These are phyloP conservation scores for Endocalyx cinctus DNA, from an alignment of 2,329 filamentous ascomycete species.

Conservation along the genomic window DNA sequence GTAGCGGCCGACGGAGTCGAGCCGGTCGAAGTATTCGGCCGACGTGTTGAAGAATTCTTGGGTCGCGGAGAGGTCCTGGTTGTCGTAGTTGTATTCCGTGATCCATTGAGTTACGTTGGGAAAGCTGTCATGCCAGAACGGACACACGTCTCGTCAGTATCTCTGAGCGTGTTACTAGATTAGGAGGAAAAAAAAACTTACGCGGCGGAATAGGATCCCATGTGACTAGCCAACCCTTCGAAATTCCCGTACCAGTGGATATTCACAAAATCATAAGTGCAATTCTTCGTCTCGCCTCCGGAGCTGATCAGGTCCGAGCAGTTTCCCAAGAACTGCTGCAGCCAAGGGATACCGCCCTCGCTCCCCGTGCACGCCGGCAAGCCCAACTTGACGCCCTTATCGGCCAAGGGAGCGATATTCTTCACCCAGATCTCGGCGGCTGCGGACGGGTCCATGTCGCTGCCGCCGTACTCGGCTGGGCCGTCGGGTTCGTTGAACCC, in stretches of 20 bases:
- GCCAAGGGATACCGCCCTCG: conserved; percentile 58
- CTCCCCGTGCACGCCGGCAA: conserved; percentile 66
- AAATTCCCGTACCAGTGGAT: conserved; percentile 69
- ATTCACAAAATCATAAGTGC: conserved; percentile 59
- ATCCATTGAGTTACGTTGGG: conserved; percentile 66
- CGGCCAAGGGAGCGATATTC: conserved; percentile 65
- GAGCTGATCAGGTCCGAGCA: conserved; percentile 57
- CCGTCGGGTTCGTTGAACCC: conserved; percentile 78
- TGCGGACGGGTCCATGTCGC: conserved; percentile 50
- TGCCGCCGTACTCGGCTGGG: conserved; percentile 51
- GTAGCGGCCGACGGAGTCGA: conserved; percentile 61
- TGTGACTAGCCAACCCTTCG: conserved; percentile 60
- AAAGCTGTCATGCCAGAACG: conserved; percentile 39
- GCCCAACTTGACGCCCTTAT: conserved; percentile 62
- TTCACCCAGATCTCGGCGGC: conserved; percentile 67
- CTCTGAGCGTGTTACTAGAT: not conserved
- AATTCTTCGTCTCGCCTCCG: conserved; percentile 39
- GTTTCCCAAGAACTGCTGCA: conserved; percentile 59
- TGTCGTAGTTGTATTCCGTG: conserved; percentile 67
- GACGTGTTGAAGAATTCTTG: conserved; percentile 66
- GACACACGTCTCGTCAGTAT: not conserved
- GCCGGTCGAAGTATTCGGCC: conserved; percentile 61
- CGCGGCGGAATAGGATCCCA: conserved; percentile 53
- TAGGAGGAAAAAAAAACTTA: conserved; percentile 20
- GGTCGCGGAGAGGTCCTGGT: conserved; percentile 51